These are phyloP conservation scores for Yarrowia sp. DNA, from an alignment of 805 yeast species.

Conservation along the genomic window DNA sequence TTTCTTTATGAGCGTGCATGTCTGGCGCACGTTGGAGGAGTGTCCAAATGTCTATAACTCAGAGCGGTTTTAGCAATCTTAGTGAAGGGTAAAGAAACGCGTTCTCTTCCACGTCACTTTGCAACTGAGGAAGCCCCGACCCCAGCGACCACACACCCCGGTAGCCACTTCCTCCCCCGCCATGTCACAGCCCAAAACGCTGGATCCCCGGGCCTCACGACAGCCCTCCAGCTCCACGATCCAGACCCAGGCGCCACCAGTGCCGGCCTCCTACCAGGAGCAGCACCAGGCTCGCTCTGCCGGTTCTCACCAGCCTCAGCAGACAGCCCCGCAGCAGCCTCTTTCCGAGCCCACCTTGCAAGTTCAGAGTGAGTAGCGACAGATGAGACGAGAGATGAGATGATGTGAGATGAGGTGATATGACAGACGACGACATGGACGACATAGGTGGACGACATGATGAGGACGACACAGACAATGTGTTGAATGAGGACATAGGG, in stretches of 20 bases:
- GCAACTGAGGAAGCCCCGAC: not conserved
- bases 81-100: constrained; percentile 36
- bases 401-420: too few species aligned
- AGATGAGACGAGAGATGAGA: not conserved
- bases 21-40: constrained; percentile 28
- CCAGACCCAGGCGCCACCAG: constrained; percentile 30
- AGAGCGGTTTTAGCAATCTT: constrained; percentile 34
- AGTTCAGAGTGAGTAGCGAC: constrained; percentile 22
- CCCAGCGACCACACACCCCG: not conserved
- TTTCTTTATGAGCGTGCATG: constrained; percentile 12
- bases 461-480: too few species aligned
- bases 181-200: constrained; percentile 35
- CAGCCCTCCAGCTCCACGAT: constrained; percentile 10
- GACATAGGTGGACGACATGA: too few species aligned
- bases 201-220: constrained; percentile 32
- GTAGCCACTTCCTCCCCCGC: not conserved
- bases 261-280: constrained; percentile 15
- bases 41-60: constrained; percentile 30
- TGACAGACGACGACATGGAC: too few species aligned
- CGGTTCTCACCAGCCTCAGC: not conserved
- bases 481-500: too few species aligned
- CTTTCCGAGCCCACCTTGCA: constrained; percentile 36
- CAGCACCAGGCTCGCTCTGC: too few species aligned
- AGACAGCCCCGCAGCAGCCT: constrained; percentile 14
- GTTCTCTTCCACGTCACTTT: constrained; percentile 35